Base-by-base conservation (phyloP, 1,284 basidiomycete species). In the Phenoliferia sp. region DNA sequence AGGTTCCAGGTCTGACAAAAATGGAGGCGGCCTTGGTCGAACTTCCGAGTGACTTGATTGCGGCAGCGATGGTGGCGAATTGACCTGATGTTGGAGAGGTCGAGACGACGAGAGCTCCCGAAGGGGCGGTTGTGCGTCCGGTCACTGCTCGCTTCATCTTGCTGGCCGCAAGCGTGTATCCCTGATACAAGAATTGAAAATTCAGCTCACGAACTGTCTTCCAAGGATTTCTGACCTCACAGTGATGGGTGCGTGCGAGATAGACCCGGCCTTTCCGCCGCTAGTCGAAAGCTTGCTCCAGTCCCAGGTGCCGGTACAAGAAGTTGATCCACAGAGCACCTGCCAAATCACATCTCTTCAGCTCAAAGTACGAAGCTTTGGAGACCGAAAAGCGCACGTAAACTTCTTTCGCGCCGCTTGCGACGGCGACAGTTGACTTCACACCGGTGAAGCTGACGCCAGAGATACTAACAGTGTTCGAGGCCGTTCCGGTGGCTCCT, bases 401-500 rank as follows among this genome's bases (percentile, higher is more conserved):
- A 57, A 72, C 64, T 26, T 63, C 50, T 60, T 67, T 32, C 0
- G 61, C 70, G 1, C 55, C 48, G 19, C 32, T 48, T 4, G n/a
- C 59, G 33, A 66, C 70, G 6, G 50, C n/a, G n/a, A 69, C 64
- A 1, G 64, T 66, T 22, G 36, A 50, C 3, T 65, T 66, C 16
- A 59, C 29, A 12, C 70, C 70, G 6, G 48, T 56, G 59, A 72
- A 72, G n/a, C 58, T 34, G 58, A 72, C 58, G 58, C 62, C 50
- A 17, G 44, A 61, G 66, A 72, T 69, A 3, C 62, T 29, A 2
- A 69, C 66, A 7, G 68, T 69, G 33, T 68, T 63, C 2, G 69
- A 70, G 3, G 72, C 55, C 10, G 31, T 62, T 32, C 72, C 74
- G 15, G 74, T 75, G 0, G 72, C 71, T 9, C 61, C 65, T 3